Conservation (phyloP, 345 rosid genomes). For the Dimocarpus longan region DNA sequence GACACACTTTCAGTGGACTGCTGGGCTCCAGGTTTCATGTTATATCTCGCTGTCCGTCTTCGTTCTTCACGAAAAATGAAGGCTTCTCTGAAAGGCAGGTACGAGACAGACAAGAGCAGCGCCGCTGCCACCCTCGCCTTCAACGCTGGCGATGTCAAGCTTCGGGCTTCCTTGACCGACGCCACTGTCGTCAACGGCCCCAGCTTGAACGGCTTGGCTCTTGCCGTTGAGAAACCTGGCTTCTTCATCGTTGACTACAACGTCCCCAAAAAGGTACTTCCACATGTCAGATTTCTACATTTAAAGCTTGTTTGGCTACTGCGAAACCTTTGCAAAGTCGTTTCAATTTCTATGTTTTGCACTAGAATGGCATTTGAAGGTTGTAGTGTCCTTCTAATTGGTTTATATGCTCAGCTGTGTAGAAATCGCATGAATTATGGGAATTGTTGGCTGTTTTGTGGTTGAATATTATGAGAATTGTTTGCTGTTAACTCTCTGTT, state of each 20-base stretch:
- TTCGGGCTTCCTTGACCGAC: constrained; percentile 79
- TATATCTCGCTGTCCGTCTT: constrained; percentile 22
- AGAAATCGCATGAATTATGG: not conserved
- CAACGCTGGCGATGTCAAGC: constrained; percentile 69
- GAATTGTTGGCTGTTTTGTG: not conserved
- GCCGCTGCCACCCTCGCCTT: constrained; percentile 55
- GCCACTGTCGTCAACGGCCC: constrained; percentile 84
- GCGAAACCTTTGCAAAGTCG: not conserved
- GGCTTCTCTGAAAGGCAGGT: constrained; percentile 78
- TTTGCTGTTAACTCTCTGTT: not conserved
- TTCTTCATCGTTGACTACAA: constrained; percentile 76
- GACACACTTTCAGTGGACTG: not conserved
- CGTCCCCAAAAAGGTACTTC: constrained; percentile 71
- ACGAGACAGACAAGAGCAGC: constrained; percentile 54
- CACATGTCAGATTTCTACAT: not conserved
- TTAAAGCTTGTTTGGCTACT: constrained; percentile 7
- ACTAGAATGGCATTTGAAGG: not conserved
- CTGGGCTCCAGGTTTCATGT: constrained; percentile 15
- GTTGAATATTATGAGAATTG: not conserved
- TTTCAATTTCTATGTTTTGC: not conserved
- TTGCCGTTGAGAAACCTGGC: constrained; percentile 84
- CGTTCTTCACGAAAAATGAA: constrained; percentile 48
- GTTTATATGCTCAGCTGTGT: not conserved
- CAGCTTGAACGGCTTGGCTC: constrained; percentile 68
- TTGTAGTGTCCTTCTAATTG: not conserved